Base-by-base conservation (phyloP, 148 eudicot species). In the Heliosperma pusillum region DNA sequence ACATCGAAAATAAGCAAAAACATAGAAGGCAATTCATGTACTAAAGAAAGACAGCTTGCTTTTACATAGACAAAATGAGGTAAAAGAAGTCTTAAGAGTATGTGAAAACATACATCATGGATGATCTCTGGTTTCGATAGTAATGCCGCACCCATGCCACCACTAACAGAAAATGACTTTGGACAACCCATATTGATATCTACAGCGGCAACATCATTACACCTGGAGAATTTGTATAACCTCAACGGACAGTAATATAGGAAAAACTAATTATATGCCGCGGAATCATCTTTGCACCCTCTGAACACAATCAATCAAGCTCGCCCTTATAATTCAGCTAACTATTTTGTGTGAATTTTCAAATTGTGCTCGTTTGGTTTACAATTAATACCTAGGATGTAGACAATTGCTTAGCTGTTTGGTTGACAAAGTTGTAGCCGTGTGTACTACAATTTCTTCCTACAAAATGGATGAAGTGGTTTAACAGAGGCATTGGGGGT, bases 101-200 rank as follows among this genome's bases (percentile, higher is more conserved):
- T 27, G 53, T 29, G 45, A 56, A 12, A 33, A 62, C 89, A 68
- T 84, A 93, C 96, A 88, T 93, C 98, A 72, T 91, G 98, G 76
- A 90, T 91, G 50, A 83, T 90, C 80, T 93, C 93, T 66, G 98
- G 98, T 79, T 93, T 91, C 45, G 81, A 69, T 75, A 93, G 78
- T 64, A 93, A 72, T 40, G 98, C 98, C 82, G 98, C 96, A 74
- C 98, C 96, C 98, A 93, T 93, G 76, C 98, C 93, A 74, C 98
- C 96, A 82, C 93, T 90, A 7, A 91, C 71, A 72, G 98, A 93
- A 76, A 93, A 90, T 70, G 98, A 85, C 83, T 81, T 93, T 9
- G 98, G 98, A 65, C 98, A 93, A 72, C 96, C 98, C 98, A 91
- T 93, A 76, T 93, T 90, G 70, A 93, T 83, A 81, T 93, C 98